Percentiles rank a stretch among this genome's conserved stretches.
phyloP scores from a whole-genome alignment of 2,329 filamentous ascomycete genomes.

The Metarhizium brunneum region DNA sequence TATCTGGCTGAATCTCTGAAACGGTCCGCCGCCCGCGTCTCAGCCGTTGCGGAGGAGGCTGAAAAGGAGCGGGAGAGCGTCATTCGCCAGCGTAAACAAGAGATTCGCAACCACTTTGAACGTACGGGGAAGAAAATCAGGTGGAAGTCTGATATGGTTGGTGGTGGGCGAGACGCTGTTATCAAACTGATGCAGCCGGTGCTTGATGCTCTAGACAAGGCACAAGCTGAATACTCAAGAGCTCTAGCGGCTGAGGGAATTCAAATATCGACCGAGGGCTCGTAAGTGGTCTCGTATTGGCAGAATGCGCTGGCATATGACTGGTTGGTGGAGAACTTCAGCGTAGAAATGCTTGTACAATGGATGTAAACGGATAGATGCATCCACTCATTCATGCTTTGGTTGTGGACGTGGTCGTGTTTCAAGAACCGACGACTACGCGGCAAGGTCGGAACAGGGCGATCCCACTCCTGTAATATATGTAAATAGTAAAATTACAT shows the following conservation, averaged over 20 bases:
- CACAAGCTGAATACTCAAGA: conserved; percentile 60
- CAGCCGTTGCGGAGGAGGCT: conserved; percentile 70
- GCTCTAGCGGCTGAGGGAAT: conserved; percentile 57
- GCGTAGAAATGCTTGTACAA: neutral
- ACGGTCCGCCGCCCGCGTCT: conserved; percentile 68
- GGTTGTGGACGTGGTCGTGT: neutral
- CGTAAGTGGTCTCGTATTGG: neutral
- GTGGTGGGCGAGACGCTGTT: conserved; percentile 69
- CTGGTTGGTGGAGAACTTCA: neutral
- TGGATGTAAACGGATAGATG: too few relatives aligned
- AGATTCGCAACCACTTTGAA: conserved; percentile 61
- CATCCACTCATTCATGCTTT: too few relatives aligned
- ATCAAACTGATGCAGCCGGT: conserved; percentile 68
- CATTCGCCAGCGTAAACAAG: conserved; percentile 56
- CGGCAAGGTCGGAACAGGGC: neutral
- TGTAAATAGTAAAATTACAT: neutral
- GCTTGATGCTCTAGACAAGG: conserved; percentile 59
- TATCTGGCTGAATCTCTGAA: conserved; percentile 76
- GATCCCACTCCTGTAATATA: neutral
- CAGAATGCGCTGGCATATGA: neutral
- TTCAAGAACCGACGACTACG: neutral
- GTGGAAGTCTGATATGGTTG: conserved; percentile 58
- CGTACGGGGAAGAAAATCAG: conserved; percentile 65
- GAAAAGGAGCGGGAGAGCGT: conserved; percentile 62
- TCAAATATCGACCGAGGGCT: conserved; percentile 35